phyloP scores from a whole-genome alignment of 1,139 yeast genomes.

The Meyerozyma smithsonii region DNA sequence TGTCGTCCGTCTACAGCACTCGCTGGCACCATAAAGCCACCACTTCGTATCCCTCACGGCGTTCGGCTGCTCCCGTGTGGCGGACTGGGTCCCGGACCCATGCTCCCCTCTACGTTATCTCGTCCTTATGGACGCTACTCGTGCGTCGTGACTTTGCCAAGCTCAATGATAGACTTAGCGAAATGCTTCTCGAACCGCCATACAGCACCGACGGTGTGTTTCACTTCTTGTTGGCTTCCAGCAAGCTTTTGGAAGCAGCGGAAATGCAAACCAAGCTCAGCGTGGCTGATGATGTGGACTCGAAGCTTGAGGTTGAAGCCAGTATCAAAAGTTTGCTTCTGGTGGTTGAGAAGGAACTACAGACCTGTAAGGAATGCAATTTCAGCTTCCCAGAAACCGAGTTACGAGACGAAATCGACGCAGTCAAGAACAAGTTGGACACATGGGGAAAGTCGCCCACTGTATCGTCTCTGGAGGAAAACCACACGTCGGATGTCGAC shows the following conservation, averaged over 20 bases:
- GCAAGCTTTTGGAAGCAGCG: conserved; percentile 18
- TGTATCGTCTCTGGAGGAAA: background rate
- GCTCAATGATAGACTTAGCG: conserved; percentile 30
- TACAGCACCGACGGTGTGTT: conserved; percentile 40
- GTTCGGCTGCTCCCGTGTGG: conserved; percentile 33
- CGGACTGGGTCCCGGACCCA: conserved; percentile 34
- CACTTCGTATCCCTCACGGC: conserved; percentile 8
- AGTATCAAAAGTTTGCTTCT: background rate
- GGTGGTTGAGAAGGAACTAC: background rate
- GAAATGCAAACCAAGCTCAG: background rate
- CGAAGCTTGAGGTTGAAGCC: conserved; percentile 3
- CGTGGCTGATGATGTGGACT: conserved; percentile 3
- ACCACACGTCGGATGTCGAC: background rate
- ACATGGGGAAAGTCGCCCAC: background rate
- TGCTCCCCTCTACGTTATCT: conserved; percentile 34
- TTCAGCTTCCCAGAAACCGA: background rate
- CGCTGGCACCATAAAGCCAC: conserved; percentile 9
- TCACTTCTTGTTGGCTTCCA: conserved; percentile 28
- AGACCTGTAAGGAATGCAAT: background rate
- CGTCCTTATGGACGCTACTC: conserved; percentile 33
- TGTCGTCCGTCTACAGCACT: conserved; percentile 23
- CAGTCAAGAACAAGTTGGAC: background rate
- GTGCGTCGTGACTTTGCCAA: conserved; percentile 20
- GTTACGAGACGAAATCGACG: background rate
- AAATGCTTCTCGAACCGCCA: conserved; percentile 41